Conservation (phyloP, 176 grass and related monocot species). For the Elymus sibiricus region DNA sequence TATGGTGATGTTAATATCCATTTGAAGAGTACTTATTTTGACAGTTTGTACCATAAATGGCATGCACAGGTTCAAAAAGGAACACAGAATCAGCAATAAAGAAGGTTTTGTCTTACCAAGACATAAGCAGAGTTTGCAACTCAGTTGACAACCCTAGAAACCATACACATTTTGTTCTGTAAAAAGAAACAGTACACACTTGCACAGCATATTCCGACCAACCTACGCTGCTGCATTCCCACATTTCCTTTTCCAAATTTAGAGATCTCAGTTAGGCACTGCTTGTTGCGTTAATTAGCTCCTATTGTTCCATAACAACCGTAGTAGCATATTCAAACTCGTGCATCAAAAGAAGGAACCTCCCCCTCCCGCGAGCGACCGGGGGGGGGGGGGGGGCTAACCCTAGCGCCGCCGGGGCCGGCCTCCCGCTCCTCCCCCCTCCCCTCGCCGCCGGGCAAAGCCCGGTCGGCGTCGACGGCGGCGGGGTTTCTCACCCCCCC, state of each 20-base stretch:
- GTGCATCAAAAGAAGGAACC: background rate
- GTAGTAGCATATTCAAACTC: background rate
- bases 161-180: background rate
- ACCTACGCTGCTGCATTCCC: background rate
- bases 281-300: conserved; percentile 6
- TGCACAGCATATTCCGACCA: background rate
- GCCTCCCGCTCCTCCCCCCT: no score
- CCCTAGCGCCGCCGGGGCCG: no score
- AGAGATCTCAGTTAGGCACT: background rate
- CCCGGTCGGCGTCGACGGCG: no score
- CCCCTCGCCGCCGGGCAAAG: no score
- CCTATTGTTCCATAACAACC: background rate
- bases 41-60: background rate
- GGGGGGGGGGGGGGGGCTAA: no score
- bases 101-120: background rate
- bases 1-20: background rate
- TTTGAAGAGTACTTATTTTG: background rate
- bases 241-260: background rate
- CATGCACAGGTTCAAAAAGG: background rate
- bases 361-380: no score
- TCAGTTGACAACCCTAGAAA: background rate
- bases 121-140: background rate
- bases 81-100: background rate
- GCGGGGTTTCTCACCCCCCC: no score
- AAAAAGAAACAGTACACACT: background rate